Evolutionary conservation across 83 land plant species (phyloP).

Genomic region (Thuja plicata): DNA sequence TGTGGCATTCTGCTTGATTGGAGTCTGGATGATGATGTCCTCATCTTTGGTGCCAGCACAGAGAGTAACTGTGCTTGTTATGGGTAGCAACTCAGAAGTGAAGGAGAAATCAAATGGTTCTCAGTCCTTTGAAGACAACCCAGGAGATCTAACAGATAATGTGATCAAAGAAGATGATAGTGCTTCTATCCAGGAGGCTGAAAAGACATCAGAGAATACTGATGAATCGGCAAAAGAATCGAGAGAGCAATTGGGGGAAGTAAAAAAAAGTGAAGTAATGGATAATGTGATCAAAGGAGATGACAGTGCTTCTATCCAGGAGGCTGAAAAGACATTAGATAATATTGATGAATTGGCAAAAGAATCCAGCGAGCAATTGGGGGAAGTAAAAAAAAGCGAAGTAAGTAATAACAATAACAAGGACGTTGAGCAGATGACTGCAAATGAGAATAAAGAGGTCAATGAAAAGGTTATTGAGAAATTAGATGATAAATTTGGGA

Average conservation of each 20-base stretch:
- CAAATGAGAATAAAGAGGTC: not conserved
- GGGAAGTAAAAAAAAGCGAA: constrained; percentile 5
- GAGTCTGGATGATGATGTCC: constrained; percentile 60
- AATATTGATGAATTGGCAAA: not conserved
- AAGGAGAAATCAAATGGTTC: constrained; percentile 20
- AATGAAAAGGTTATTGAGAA: constrained; percentile 7
- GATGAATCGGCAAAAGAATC: not conserved
- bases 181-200: not conserved
- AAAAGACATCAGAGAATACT: constrained; percentile 10
- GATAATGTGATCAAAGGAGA: constrained; percentile 34
- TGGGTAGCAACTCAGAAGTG: constrained; percentile 22
- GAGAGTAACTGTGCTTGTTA: constrained; percentile 27
- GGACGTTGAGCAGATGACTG: not conserved
- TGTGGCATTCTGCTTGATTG: constrained; percentile 56
- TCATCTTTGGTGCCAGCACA: constrained; percentile 36
- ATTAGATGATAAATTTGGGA: not conserved
- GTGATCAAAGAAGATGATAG: constrained; percentile 25
- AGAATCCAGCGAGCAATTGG: not conserved
- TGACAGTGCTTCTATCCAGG: not conserved
- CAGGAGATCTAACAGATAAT: constrained; percentile 34
- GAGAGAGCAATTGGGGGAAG: constrained; percentile 6
- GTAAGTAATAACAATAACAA: not conserved
- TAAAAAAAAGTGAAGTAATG: constrained; percentile 6
- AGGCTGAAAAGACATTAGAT: constrained; percentile 12
- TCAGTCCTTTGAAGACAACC: constrained; percentile 38